Base-by-base conservation (phyloP, 805 yeast genomes). In the Candida cerambycidarum region DNA sequence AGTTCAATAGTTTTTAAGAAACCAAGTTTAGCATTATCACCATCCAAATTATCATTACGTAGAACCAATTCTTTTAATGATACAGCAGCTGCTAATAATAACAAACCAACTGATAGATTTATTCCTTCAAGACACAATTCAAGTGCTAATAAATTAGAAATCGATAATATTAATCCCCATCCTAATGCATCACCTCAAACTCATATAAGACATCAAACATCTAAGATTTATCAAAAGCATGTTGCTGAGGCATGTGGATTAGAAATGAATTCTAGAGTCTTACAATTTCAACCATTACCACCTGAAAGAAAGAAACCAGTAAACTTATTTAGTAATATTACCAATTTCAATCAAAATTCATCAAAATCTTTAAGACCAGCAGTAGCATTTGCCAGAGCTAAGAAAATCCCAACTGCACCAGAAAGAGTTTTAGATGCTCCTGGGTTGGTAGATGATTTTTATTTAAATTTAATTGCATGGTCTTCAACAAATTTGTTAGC, bases 381-480 rank as follows among this genome's bases (percentile, higher is more conserved):
- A 10, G 70, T 76, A 19, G 85, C 84, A 4, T 73, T 80, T 28
- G 81, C 85, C 13, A 71, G 89, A 54, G 78, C 87, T 38, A 80
- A 95, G 51, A 83, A 82, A 53, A 75, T 93, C 36, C 88, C 95
- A 18, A 80, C 88, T 0, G 86, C 88, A 25, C 98, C 99, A 1
- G 96, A 88, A 51, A 77, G 96, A 49, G 95, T 93, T 1, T 71
- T 93, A 31, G 99, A 93, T 65, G 99, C 98, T 0, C 99, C 99
- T 0, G 97, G 96, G 0, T 75, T 90, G 44, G 76, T 84, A 16
- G 96, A 93, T 62, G 99, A 93, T 66, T 93, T 89, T 62, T 93
- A 92, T 61, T 73, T 89, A 41, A 89, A 89, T 57, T 70, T 92
- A 31, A 62, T 93, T 41, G 80, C 89, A 47, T 93, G 99, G 98